Evolutionary conservation across 495 filamentous ascomycete species (phyloP).

Genomic region (Aspergillus conjunctus): DNA sequence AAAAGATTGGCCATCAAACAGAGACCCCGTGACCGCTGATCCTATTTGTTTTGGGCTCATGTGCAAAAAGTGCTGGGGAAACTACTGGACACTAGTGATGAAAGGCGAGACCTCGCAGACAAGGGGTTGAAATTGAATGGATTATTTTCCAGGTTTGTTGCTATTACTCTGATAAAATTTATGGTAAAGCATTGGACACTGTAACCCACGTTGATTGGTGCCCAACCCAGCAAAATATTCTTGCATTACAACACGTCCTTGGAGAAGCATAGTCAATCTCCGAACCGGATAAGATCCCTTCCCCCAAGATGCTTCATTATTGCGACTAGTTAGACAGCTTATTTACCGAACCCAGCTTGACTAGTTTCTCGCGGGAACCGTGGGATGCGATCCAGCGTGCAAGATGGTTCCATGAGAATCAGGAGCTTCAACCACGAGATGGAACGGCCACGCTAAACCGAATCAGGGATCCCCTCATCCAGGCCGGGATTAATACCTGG

Average conservation of each 20-base stretch:
- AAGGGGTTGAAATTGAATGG: no score
- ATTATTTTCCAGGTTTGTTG: background rate
- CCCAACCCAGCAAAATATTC: no score
- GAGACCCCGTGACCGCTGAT: background rate
- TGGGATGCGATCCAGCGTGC: no score
- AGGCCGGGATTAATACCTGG: background rate
- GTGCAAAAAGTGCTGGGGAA: background rate
- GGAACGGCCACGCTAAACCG: slow-evolving; percentile 6
- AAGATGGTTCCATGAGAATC: background rate
- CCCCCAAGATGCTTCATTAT: no score
- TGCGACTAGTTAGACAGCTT: no score
- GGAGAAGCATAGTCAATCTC: no score
- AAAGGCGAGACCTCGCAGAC: background rate
- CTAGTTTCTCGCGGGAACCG: no score
- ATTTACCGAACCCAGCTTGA: no score
- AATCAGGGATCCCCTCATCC: slow-evolving; percentile 17
- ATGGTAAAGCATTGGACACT: no score
- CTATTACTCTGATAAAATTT: background rate
- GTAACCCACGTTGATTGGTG: no score
- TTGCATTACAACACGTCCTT: no score
- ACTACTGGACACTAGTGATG: background rate
- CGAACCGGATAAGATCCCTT: no score
- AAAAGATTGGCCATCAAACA: background rate
- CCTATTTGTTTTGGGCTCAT: background rate
- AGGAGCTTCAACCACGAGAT: background rate